Evolutionary conservation across 257 asterid genomes (phyloP), one percentile per base, ranked within the genome.

Genomic region (Capsicum rhomboideum): DNA sequence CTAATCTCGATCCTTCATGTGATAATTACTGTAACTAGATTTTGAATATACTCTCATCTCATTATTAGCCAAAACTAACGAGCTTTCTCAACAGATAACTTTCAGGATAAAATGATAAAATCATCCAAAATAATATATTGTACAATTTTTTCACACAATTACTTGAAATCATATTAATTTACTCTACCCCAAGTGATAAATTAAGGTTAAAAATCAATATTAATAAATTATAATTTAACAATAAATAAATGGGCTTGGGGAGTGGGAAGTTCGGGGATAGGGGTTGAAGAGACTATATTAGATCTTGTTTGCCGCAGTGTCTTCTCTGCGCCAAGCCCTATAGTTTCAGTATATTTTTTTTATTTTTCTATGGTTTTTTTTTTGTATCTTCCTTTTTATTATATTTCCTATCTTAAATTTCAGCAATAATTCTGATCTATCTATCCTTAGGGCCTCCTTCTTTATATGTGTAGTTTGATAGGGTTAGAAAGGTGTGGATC

Each of bases 291-390:
- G 81, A 6, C 44, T 77, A 50, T 77, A 77, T 77, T 50, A 77
- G 3, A 50, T 50, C 81, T 50, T 26, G 81, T 77, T 34, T 77
- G 50, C 37, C 67, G 31, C 79, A 26, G 1, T 9, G 18, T 46
- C 83, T 66, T 75, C 61, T 89, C 85, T 93, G 93, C 96, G 92
- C 94, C 92, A 88, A 90, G 97, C 97, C 98, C 96, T 92, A 91
- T 87, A 86, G 79, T 86, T 67, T 84, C 89, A 88, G 93, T 87
- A 88, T 68, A 17, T 34, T 68, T 85, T 87, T 85, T 89, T 81
- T 82, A 64, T 64, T 56, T 85, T 85, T 67, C 63, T 71, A 40
- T 42, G 29, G 28, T 56, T 71, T n/a, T 49, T 23, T 18, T 49
- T 23, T 29, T 75, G 16, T 23, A 23, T 49, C 16, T 26, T 23